Base-by-base conservation (phyloP, 129 eudicot genomes). In the Heracleum sosnowskyi region DNA sequence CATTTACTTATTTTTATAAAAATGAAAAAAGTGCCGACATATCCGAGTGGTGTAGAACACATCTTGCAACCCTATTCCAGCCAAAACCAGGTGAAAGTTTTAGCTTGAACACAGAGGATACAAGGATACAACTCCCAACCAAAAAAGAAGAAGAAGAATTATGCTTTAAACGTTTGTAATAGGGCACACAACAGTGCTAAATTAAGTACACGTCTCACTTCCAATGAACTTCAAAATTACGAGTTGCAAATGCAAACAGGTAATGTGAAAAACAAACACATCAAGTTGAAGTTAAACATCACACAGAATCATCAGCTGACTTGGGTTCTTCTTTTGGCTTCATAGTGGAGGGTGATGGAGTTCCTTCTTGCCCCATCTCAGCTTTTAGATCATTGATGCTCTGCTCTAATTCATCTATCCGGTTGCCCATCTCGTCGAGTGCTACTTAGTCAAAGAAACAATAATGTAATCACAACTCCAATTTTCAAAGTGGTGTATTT, bases 371-470 rank as follows among this genome's bases (percentile, higher is more conserved):
- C 44, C 97, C 98, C 96, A 91, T 91, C 70, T 93, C 98, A 11
- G 89, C 76, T 79, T 92, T 86, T 2, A 93, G 95, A 69, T 93
- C 98, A 20, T 91, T 88, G 79, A 93, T 93, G 86, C 96, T 91
- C 84, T 93, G 96, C 88, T 93, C 97, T 87, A 93, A 80, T 69
- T 93, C 98, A 73, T 89, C 91, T 72, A 93, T 93, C 55, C 96
- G 88, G 83, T 85, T 88, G n/a, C 98, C 97, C 98, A 93, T 93
- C 84, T 93, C 98, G 84, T 93, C 98, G 57, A 93, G 98, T 93
- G 77, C 69, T 55, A 62, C 81, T 39, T 31, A 39, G 97, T 93
- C 83, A 91, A 91, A 89, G 91, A 77, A 86, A 72, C 70, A 73
- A 73, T 24, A 53, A 55, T n/a, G 31, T 55, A 6, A 22, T 22